A percentile compares a stretch with the other conserved stretches of the same genome.
Conservation (phyloP, 306 rosid species). For the Vigna radiata region DNA sequence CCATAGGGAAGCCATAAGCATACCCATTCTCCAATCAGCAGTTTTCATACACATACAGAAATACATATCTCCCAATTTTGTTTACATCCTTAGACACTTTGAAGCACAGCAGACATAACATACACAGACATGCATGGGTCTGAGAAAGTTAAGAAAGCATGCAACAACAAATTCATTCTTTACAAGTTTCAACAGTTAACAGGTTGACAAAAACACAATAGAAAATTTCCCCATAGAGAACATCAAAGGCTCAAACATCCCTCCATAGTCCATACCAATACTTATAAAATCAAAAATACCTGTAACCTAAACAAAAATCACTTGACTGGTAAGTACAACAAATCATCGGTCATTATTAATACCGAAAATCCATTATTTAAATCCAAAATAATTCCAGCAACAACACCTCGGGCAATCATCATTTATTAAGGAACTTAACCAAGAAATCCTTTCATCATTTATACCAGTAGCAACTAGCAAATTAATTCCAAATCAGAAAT, state of each 20-base stretch:
- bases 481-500: background rate
- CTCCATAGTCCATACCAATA: background rate
- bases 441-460: background rate
- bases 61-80: background rate
- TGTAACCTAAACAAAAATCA: background rate
- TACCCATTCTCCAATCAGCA: background rate
- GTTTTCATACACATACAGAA: background rate
- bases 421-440: background rate
- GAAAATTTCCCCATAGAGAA: background rate
- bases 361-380: background rate
- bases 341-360: background rate
- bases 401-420: background rate
- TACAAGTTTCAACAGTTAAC: slow-evolving; percentile 20
- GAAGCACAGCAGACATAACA: background rate
- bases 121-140: background rate
- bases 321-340: background rate
- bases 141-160: background rate
- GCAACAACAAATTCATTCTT: slow-evolving; percentile 6
- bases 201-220: background rate
- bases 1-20: slow-evolving; percentile 5
- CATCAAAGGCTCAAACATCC: background rate
- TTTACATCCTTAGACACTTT: background rate
- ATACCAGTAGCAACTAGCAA: background rate
- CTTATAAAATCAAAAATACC: background rate
- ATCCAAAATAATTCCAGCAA: background rate